Conservation (phyloP, 495 filamentous ascomycete species). For the Podospora conica region DNA sequence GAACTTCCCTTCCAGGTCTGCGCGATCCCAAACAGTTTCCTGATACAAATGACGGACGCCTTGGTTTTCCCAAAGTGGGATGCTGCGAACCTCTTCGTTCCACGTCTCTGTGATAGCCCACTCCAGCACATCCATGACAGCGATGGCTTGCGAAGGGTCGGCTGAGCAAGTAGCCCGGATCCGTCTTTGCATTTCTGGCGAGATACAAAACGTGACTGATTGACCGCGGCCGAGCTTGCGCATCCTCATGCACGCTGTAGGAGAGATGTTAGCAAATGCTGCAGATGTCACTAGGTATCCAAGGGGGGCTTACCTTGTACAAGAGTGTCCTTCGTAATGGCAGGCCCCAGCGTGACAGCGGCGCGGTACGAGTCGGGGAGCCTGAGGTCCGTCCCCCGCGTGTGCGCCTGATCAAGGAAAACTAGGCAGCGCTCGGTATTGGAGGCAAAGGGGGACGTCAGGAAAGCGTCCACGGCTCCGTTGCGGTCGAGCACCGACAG, state of each 20-base stretch:
- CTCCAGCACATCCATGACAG: slow-evolving; percentile 46
- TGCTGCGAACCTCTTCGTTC: slow-evolving; percentile 37
- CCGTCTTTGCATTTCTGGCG: slow-evolving; percentile 46
- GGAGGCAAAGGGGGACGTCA: slow-evolving; percentile 53
- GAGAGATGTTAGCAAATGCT: neutral
- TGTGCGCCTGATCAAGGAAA: slow-evolving; percentile 72
- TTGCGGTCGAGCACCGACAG: slow-evolving; percentile 39
- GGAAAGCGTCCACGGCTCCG: slow-evolving; percentile 45
- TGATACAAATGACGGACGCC: slow-evolving; percentile 43
- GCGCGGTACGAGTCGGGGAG: slow-evolving; percentile 55
- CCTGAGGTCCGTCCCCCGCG: slow-evolving; percentile 66
- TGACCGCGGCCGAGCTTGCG: slow-evolving; percentile 56
- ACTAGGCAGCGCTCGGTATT: slow-evolving; percentile 60
- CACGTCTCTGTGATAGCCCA: slow-evolving; percentile 58
- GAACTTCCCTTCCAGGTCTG: slow-evolving; percentile 4
- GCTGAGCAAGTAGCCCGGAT: slow-evolving; percentile 19
- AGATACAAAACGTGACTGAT: slow-evolving; percentile 53
- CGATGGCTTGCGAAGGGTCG: slow-evolving; percentile 6
- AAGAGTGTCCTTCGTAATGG: slow-evolving; percentile 63
- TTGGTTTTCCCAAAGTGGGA: slow-evolving; percentile 57
- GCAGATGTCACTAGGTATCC: neutral
- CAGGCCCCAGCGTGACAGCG: slow-evolving; percentile 62
- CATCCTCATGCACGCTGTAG: slow-evolving; percentile 58
- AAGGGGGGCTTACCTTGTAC: slow-evolving; percentile 46
- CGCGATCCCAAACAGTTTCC: slow-evolving; percentile 23